Evolutionary conservation across 1,139 yeast genomes (phyloP).

Genomic region (Hansenula sp.): DNA sequence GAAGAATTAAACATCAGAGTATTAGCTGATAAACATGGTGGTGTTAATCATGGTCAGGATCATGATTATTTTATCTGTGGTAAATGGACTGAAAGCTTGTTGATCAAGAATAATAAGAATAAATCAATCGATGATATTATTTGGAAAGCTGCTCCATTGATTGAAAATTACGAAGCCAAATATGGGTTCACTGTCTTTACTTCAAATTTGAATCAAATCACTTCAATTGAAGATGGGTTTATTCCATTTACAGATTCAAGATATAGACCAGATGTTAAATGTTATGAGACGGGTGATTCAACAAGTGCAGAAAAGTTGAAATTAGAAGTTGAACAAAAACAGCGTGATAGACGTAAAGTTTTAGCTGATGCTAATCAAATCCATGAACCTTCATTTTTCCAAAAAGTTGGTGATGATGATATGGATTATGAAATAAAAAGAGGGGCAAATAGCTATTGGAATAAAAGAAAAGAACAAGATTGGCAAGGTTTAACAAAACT

Average conservation of each 20-base stretch:
- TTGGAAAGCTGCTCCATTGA: slow-evolving; percentile 67
- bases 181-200: slow-evolving; percentile 87
- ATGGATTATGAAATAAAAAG: slow-evolving; percentile 58
- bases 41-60: slow-evolving; percentile 7
- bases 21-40: slow-evolving; percentile 29
- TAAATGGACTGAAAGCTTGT: slow-evolving; percentile 70
- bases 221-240: slow-evolving; percentile 57
- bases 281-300: slow-evolving; percentile 66
- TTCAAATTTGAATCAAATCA: slow-evolving; percentile 75
- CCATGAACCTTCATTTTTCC: slow-evolving; percentile 65
- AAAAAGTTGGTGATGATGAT: slow-evolving; percentile 35
- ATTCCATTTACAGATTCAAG: slow-evolving; percentile 89
- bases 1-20: slow-evolving; percentile 69
- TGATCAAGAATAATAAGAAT: slow-evolving; percentile 34
- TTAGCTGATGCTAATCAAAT: slow-evolving; percentile 40
- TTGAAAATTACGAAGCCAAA: slow-evolving; percentile 55
- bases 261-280: slow-evolving; percentile 76
- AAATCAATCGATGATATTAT: slow-evolving; percentile 28
- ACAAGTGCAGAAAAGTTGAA: slow-evolving; percentile 71
- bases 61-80: slow-evolving; percentile 42
- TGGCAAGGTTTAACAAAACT: slow-evolving; percentile 54
- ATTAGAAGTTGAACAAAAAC: slow-evolving; percentile 68
- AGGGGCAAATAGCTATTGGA: slow-evolving; percentile 80
- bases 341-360: slow-evolving; percentile 70
- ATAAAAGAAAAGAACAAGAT: slow-evolving; percentile 54